Evolutionary conservation across 2,329 filamentous ascomycete genomes (phyloP), one percentile per base, ranked within the genome.

Genomic region (Penicillium sp.): DNA sequence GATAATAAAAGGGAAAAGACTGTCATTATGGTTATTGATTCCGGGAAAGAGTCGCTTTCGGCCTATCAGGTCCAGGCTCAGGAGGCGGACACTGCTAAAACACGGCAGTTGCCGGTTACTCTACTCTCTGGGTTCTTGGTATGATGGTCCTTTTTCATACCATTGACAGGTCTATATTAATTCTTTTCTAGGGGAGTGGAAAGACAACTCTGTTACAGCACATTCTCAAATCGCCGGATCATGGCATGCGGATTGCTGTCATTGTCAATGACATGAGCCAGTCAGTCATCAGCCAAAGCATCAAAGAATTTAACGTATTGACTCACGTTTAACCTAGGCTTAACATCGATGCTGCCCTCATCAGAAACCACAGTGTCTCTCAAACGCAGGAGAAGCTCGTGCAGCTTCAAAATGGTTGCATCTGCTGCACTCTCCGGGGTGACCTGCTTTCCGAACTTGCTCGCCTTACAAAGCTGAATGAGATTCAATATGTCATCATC

Each of bases 231-330:
- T 85, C 83, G 0, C 71, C 74, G 1, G 79, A 88, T 4, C 87
- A 90, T 70, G 85, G 86, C 1, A 77, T 89, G 8, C 80, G 82
- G 1, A 88, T 90, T 54, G 88, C 86, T 0, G 83, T 90, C 14
- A 87, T 90, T 22, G 87, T 90, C 35, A 90, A 90, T 61, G 88
- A 90, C 56, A 89, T 90, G 73, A 83, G 83, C 57, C 79, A 80
- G 80, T 82, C 48, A 61, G 78, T 71, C 11, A n/a, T 15, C 14
- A 8, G 0, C 18, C 12, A 31, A 4, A 8, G 2, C 2, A 0
- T 4, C 1, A 2, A 33, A 27, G 11, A 25, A 14, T 12, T 0
- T 2, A 14, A 25, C 42, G 55, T 40, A 23, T 45, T n/a, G 12
- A n/a, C 11, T 7, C n/a, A 40, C 7, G 26, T n/a, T 31, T 46